Evolutionary conservation across 176 grass and related monocot species (phyloP).

Genomic region (Aegilops tauschii): DNA sequence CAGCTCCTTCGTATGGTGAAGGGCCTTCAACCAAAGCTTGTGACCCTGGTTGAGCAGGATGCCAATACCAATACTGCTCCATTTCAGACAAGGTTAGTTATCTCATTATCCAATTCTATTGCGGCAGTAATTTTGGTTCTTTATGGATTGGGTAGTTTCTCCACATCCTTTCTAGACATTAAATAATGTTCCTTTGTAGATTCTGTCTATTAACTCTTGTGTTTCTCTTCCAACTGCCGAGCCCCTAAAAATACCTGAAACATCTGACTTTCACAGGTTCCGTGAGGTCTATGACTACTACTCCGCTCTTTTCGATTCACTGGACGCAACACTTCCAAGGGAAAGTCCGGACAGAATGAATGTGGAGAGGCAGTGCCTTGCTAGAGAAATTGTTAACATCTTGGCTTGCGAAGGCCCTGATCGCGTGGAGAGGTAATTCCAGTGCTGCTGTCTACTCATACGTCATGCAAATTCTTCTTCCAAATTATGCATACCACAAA

Average conservation of each 20-base stretch:
- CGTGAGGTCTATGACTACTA: constrained; percentile 95
- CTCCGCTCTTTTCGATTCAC: constrained; percentile 86
- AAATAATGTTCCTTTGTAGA: not conserved
- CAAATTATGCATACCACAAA: not conserved
- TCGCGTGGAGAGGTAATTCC: constrained; percentile 89
- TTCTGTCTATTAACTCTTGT: not conserved
- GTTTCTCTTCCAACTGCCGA: not conserved
- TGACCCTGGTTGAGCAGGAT: constrained; percentile 95
- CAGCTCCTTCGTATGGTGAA: constrained; percentile 95
- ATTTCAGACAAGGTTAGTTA: constrained; percentile 78
- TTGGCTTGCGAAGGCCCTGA: constrained; percentile 93
- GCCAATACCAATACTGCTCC: constrained; percentile 92
- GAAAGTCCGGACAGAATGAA: constrained; percentile 92
- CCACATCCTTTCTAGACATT: not conserved
- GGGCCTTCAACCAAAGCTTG: constrained; percentile 78
- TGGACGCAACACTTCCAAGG: constrained; percentile 91
- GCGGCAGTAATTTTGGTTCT: not conserved
- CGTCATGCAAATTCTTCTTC: not conserved
- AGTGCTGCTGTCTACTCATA: not conserved
- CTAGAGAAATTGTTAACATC: constrained; percentile 95
- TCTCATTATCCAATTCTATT: not conserved
- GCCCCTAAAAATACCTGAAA: constrained; percentile 5
- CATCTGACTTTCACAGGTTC: constrained; percentile 51
- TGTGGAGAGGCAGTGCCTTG: constrained; percentile 92
- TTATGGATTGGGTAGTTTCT: not conserved